Evolutionary conservation across 2,329 filamentous ascomycete species (phyloP).

Genomic region (Neopestalotiopsis sp.): DNA sequence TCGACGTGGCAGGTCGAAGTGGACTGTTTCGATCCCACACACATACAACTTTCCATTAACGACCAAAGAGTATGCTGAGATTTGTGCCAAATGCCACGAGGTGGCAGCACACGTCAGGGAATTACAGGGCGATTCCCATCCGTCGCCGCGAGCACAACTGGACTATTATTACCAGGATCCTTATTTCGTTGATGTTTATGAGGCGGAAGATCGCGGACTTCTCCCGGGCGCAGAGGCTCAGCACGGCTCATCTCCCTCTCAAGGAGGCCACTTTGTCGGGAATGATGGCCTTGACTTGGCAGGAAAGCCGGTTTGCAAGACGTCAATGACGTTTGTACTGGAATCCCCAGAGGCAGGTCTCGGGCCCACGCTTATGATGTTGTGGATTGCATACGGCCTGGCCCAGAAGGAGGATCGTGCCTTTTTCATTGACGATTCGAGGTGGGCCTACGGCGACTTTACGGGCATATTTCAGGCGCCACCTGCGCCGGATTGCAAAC

Average conservation of each 20-base stretch:
- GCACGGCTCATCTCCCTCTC: slow-evolving; percentile 39
- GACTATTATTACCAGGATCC: slow-evolving; percentile 67
- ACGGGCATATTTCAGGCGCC: slow-evolving; percentile 73
- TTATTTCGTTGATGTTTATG: slow-evolving; percentile 75
- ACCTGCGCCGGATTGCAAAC: slow-evolving; percentile 67
- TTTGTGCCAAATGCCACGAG: slow-evolving; percentile 71
- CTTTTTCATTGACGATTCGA: slow-evolving; percentile 85
- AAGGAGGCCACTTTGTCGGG: slow-evolving; percentile 49
- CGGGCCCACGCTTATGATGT: slow-evolving; percentile 74
- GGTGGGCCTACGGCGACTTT: slow-evolving; percentile 83
- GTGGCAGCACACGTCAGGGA: slow-evolving; percentile 64
- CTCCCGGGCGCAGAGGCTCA: slow-evolving; percentile 53
- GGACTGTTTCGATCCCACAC: slow-evolving; percentile 82
- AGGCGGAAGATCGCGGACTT: slow-evolving; percentile 70
- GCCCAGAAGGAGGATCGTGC: slow-evolving; percentile 74
- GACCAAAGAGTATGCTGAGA: slow-evolving; percentile 69
- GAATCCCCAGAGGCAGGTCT: slow-evolving; percentile 78
- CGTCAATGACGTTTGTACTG: slow-evolving; percentile 77
- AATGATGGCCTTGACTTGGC: slow-evolving; percentile 47
- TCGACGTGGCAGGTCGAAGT: slow-evolving; percentile 66
- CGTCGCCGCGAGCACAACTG: slow-evolving; percentile 50
- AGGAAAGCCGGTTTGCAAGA: slow-evolving; percentile 65
- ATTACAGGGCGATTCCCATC: slow-evolving; percentile 47
- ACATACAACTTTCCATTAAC: slow-evolving; percentile 69
- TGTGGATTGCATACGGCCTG: slow-evolving; percentile 86